phyloP scores from a whole-genome alignment of 192 early-diverging fungal genomes.

The Coemansia sp. region DNA sequence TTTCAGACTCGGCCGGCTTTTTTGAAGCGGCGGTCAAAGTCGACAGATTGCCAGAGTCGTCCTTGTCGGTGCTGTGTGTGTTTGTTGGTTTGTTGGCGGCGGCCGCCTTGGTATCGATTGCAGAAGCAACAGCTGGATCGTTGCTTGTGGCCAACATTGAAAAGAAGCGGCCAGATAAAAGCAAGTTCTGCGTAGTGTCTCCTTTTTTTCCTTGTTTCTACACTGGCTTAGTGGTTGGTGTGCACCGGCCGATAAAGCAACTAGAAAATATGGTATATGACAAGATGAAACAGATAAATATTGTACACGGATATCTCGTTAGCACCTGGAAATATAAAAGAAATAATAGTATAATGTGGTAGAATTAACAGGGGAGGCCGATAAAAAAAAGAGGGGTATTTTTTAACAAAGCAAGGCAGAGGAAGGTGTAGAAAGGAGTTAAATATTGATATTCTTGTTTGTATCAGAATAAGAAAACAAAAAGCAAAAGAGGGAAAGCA shows the following conservation, averaged over 20 bases:
- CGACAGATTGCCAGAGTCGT: constrained; percentile 9
- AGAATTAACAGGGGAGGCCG: not conserved
- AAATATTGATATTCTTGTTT: not conserved
- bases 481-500: not conserved
- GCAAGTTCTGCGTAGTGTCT: not conserved
- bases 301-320: not conserved
- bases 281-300: not conserved
- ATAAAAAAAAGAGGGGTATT: not conserved
- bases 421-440: not conserved
- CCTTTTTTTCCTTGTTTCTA: not conserved
- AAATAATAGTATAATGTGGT: not conserved
- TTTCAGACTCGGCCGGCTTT: constrained; percentile 18
- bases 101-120: not conserved
- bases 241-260: not conserved
- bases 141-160: not conserved
- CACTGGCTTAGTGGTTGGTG: not conserved
- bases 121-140: not conserved
- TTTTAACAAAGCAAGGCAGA: not conserved
- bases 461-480: not conserved
- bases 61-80: not conserved
- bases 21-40: constrained; percentile 16
- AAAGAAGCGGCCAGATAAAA: not conserved
- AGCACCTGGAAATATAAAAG: not conserved
- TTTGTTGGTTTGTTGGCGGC: not conserved
- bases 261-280: not conserved